Base-by-base conservation (phyloP, 2,329 filamentous ascomycete species). In the Pseudogymnoascus sp. region DNA sequence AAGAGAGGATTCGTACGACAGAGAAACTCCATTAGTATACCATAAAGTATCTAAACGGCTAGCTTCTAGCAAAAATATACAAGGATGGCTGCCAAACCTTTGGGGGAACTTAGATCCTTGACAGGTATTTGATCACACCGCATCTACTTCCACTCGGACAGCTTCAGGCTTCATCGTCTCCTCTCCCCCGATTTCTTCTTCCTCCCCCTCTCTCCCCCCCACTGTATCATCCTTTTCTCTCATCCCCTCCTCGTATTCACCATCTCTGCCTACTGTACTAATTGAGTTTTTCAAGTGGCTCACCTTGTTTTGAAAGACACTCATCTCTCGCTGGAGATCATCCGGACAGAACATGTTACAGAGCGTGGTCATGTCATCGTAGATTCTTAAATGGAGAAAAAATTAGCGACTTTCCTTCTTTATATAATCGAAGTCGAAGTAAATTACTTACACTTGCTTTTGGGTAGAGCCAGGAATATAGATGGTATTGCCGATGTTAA, bases 401-500 rank as follows among this genome's bases (percentile, higher is more conserved):
- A 51, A 29, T 51, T 51, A 51, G 45, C 6, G 2, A 1, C 1
- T 8, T 26, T 10, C 1, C 21, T 29, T 29, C 2, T 16, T 5
- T 31, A n/a, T 16, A 16, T 51, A 5, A 0, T 1, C 3, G 5
- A 23, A 23, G n/a, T n/a, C n/a, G n/a, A n/a, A n/a, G n/a, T 23
- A 7, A 16, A 2, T 2, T 11, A 51, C 45, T 29, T 11, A 51
- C 45, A 51, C 45, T 51, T 29, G 45, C n/a, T 3, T 29, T 3
- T 51, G 45, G 2, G 3, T 51, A 2, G 45, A 51, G 5, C 45
- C 23, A 5, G 45, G 45, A 16, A 29, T 31, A 51, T 51, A 51
- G 23, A 51, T 51, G 14, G 45, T 12, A 51, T 51, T 51, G 12
- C 45, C 12, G 8, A 51, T 51, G 39, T 63, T 63, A 54, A 62